Evolutionary conservation across 1,284 basidiomycete species (phyloP).

Genomic region (Athelia psychrophila): DNA sequence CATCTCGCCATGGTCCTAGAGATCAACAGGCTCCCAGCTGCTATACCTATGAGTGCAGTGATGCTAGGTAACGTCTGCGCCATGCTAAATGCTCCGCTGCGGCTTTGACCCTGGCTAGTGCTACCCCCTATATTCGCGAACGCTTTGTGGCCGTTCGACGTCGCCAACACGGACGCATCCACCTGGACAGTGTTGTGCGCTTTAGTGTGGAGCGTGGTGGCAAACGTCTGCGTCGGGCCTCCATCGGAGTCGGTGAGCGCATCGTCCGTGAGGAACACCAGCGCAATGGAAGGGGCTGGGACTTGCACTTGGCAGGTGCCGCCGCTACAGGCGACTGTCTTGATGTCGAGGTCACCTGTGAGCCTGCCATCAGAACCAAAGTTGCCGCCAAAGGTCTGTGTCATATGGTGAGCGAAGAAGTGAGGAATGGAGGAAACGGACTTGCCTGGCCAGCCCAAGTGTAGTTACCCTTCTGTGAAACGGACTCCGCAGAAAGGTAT

Average conservation of each 20-base stretch:
- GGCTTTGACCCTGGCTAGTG: not conserved
- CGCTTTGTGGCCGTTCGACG: conserved; percentile 27
- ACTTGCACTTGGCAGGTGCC: conserved; percentile 46
- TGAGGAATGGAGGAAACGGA: not conserved
- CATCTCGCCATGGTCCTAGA: not conserved
- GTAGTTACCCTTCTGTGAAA: conserved; percentile 50
- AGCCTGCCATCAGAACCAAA: conserved; percentile 52
- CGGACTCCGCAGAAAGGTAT: conserved; percentile 34
- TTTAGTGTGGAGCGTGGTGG: conserved; percentile 35
- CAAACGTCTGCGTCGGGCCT: conserved; percentile 34
- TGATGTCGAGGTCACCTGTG: conserved; percentile 34
- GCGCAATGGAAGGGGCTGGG: conserved; percentile 49
- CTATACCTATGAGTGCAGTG: not conserved
- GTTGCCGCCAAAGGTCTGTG: conserved; percentile 46
- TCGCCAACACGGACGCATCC: conserved; percentile 23
- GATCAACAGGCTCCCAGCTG: not conserved
- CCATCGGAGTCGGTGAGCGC: conserved; percentile 33
- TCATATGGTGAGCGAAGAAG: not conserved
- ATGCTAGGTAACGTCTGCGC: not conserved
- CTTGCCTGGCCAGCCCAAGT: conserved; percentile 46
- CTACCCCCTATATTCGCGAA: not conserved
- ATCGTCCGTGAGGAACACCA: conserved; percentile 49
- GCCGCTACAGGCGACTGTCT: conserved; percentile 38
- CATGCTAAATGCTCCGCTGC: not conserved
- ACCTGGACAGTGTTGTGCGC: conserved; percentile 30